A percentile compares a stretch with the other conserved stretches of the same genome.
These are phyloP conservation scores for Claviceps quebecensis DNA, from an alignment of 2,329 filamentous ascomycete species.

Conservation along the genomic window DNA sequence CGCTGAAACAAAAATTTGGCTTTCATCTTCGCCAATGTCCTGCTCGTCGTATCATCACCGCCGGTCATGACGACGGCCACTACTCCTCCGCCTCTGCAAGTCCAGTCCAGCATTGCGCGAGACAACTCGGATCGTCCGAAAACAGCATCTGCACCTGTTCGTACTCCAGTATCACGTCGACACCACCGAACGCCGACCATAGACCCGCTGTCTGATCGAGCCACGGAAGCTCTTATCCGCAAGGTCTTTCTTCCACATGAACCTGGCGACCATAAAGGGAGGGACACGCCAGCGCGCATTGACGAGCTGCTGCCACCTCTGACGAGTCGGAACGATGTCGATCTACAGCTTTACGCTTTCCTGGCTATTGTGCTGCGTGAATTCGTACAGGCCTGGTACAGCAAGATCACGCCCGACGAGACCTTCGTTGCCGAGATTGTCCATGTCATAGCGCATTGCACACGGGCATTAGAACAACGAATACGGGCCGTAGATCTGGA, in stretches of 20 bases:
- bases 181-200: constrained; percentile 20
- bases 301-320: constrained; percentile 77
- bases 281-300: constrained; percentile 39
- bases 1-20: background rate
- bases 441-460: constrained; percentile 85
- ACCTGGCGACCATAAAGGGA: constrained; percentile 38
- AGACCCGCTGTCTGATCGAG: constrained; percentile 57
- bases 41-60: constrained; percentile 11
- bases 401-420: constrained; percentile 80
- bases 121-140: constrained; percentile 2
- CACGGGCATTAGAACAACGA: constrained; percentile 73
- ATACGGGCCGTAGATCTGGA: constrained; percentile 72
- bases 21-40: background rate
- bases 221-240: constrained; percentile 69
- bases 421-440: constrained; percentile 78
- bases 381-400: constrained; percentile 88
- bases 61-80: constrained; percentile 10
- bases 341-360: constrained; percentile 84
- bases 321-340: constrained; percentile 87
- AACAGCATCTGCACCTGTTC: constrained; percentile 8
- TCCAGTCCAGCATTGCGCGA: constrained; percentile 6
- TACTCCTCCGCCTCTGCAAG: constrained; percentile 6
- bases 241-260: constrained; percentile 70
- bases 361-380: constrained; percentile 82
- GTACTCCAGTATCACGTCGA: constrained; percentile 16